Base-by-base conservation (phyloP, 805 yeast genomes). In the Kodamaea sagamina region DNA sequence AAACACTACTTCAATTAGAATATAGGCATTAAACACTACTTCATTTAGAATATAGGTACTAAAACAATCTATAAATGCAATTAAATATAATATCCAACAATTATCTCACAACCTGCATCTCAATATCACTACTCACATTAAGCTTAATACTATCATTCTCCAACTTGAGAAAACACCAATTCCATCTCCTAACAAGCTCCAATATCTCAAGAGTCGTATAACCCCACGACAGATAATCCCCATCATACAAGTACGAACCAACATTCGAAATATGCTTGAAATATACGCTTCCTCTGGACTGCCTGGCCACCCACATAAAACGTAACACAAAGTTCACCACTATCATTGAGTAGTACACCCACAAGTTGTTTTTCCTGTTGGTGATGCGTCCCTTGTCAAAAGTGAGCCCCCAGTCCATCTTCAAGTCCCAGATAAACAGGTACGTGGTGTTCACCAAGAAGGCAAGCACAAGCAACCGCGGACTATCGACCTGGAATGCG, bases 351-450 rank as follows among this genome's bases (percentile, higher is more conserved):
- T 73, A 76, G 60, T 90, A 90, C 26, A 72, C 59, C 43, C 43
- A 40, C 1, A 43, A 34, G 35, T 46, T 13, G 18, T 15, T 35
- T 47, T 28, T 32, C 49, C n/a, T 45, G 13, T 39, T 44, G 10
- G 18, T 16, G 6, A 42, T 42, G 11, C 34, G 36, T 11, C 41
- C 45, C 16, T 19, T 32, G n/a, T 38, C 34, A 31, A 42, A 42
- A n/a, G 41, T 13, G 11, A 42, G 32, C 34, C 81, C 80, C 99
- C 99, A 93, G 67, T 93, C 99, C 75, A 80, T 79, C 39, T 76
- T 75, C 9, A 92, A 63, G 62, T 93, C 99, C 99, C 99, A 93
- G 43, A 79, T 67, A 47, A 88, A 86, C 11, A 95, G 77, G 61
- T 86, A 93, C 0, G 79, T 54, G 0, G 98, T 85, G 58, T 86